Conservation (phyloP, 2,329 filamentous ascomycete species). For the Epichloe sylvatica region DNA sequence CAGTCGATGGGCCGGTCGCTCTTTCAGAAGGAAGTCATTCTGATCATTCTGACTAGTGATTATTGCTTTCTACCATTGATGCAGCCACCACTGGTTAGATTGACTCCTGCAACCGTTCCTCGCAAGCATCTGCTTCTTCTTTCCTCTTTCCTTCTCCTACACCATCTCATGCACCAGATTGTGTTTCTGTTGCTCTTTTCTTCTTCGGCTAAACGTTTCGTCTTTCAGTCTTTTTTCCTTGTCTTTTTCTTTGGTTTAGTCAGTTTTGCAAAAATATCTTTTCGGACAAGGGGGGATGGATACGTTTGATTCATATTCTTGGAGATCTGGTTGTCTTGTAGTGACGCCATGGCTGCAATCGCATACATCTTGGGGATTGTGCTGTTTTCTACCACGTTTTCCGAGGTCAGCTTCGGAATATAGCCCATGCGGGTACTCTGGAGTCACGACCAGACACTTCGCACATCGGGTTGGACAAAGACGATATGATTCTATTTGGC, state of each 20-base stretch:
- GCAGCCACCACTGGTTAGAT: background rate
- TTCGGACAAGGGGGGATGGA: background rate
- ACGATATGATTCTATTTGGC: background rate
- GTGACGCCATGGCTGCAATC: background rate
- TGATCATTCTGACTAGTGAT: too few relatives aligned
- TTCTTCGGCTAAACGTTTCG: too few relatives aligned
- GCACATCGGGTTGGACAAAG: background rate
- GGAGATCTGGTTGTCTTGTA: background rate
- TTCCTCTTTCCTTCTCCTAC: background rate
- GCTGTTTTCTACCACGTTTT: background rate
- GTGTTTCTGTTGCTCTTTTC: background rate
- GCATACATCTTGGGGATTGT: background rate
- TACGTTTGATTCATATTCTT: background rate
- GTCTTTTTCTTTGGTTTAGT: too few relatives aligned
- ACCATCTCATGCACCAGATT: background rate
- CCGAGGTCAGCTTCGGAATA: background rate
- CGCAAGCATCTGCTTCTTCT: background rate
- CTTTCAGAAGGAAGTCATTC: background rate
- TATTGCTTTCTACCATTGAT: background rate
- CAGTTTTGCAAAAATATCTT: too few relatives aligned
- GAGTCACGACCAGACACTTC: background rate
- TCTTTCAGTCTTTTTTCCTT: too few relatives aligned
- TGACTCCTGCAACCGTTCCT: background rate
- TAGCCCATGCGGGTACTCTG: background rate
- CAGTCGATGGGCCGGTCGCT: background rate